Evolutionary conservation across 495 filamentous ascomycete genomes (phyloP), one percentile per base, ranked within the genome.

Genomic region (Neurospora sp.): DNA sequence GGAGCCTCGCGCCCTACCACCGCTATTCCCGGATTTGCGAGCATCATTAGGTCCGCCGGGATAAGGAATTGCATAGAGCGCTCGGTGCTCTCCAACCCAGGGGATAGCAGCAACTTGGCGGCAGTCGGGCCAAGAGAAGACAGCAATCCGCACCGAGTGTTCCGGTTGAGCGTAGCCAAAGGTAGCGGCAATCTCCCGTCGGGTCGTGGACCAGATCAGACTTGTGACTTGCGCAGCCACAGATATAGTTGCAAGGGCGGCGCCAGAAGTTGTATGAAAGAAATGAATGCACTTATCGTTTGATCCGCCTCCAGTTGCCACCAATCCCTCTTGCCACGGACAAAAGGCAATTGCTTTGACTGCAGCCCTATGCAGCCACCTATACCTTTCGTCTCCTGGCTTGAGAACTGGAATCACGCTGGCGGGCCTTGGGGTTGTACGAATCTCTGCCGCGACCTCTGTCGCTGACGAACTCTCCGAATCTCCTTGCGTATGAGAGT

Each of bases 261-360:
- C 90, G 3, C 96, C 96, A 3, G 94, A 94, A 17, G 87, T 87
- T 4, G 93, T 91, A 80, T 99, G 95, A 82, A 89, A 97, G 82
- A 99, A 98, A 82, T 98, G 96, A 69, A 99, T 97, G 77, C 92
- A 91, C 74, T 94, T 92, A 80, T 98, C 95, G 78, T 97, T 97
- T 69, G 91, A 92, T 22, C 96, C 96, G 38, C 96, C 96, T 1
- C 96, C 96, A 8, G 94, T 97, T 38, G 96, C 96, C 68, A 99
- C 83, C 1, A 99, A 84, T 20, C 92, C 91, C 40, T 90, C 88
- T 71, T 94, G 93, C 95, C 95, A 98, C 6, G 96, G 96, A 59
- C 96, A 97, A 82, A 98, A 98, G 10, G 96, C 96, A 73, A 98
- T 94, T 31, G 96, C 96, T 81, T 99, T 99, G 76, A 98, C 92